These are phyloP conservation scores for Fragilariopsis cylindrus DNA, from an alignment of 108 stramenopile genomes.

Conservation along the genomic window DNA sequence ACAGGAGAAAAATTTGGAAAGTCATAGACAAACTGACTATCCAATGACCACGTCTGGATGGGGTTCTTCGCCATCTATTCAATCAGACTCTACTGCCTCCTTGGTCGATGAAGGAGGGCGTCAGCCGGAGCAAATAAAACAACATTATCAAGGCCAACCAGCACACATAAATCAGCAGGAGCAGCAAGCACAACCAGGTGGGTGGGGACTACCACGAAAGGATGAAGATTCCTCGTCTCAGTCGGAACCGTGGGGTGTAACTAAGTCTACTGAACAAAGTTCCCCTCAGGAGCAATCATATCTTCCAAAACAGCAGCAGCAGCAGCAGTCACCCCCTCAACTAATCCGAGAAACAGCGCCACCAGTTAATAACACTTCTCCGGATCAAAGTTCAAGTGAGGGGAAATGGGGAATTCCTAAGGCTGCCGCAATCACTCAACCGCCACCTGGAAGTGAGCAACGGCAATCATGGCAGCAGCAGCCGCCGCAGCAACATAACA, in stretches of 20 bases:
- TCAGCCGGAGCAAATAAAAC: conserved; percentile 1
- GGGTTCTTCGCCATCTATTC: background rate
- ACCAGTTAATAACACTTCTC: background rate
- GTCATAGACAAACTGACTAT: conserved; percentile 1
- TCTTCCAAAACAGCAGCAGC: conserved; percentile 6
- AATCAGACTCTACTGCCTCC: conserved; percentile 19
- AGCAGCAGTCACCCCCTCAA: conserved; percentile 1
- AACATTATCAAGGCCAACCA: conserved; percentile 2
- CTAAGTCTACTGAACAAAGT: conserved; percentile 15
- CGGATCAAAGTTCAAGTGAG: background rate
- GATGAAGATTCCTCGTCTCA: background rate
- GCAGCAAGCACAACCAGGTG: conserved; percentile 1
- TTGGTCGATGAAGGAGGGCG: conserved; percentile 2
- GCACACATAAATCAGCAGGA: conserved; percentile 15
- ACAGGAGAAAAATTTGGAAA: conserved; percentile 11
- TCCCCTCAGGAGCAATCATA: background rate
- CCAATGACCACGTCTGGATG: background rate
- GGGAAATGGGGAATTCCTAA: conserved; percentile 9
- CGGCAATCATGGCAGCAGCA: background rate
- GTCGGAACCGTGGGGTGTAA: conserved; percentile 8
- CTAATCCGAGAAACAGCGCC: conserved; percentile 1
- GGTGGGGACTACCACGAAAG: conserved; percentile 30
- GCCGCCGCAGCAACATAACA: background rate
- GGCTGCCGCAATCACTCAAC: background rate
- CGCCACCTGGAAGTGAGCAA: background rate